phyloP scores from a whole-genome alignment of 148 eudicot species.

The Talinum fruticosum region DNA sequence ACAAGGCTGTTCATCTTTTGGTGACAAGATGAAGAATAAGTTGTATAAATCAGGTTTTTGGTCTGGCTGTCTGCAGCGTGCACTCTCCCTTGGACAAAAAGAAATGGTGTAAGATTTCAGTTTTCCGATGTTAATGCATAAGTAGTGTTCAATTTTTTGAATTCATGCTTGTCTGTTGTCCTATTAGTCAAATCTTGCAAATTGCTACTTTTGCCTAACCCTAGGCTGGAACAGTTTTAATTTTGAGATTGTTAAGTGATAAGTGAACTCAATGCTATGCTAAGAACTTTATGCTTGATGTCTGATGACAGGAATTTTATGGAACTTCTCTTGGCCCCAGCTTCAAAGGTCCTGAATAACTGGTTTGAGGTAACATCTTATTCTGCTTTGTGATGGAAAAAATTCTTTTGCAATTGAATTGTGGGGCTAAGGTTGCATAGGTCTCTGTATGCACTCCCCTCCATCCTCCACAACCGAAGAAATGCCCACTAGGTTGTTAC shows the following conservation, averaged over 20 bases:
- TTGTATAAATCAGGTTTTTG: slow-evolving; percentile 71
- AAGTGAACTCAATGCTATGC: background rate
- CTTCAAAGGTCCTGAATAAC: slow-evolving; percentile 90
- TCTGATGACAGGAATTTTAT: slow-evolving; percentile 68
- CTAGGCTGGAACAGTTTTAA: background rate
- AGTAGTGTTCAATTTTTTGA: background rate
- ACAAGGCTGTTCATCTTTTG: slow-evolving; percentile 51
- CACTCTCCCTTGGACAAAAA: slow-evolving; percentile 75
- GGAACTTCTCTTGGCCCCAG: slow-evolving; percentile 89
- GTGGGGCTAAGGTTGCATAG: background rate
- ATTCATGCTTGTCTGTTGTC: background rate
- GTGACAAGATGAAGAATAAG: slow-evolving; percentile 57
- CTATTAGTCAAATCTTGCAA: background rate
- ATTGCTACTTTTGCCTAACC: background rate
- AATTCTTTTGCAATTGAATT: background rate
- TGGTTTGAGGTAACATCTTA: slow-evolving; percentile 86
- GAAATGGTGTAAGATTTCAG: slow-evolving; percentile 73
- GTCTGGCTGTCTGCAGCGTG: slow-evolving; percentile 72
- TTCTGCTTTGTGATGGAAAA: background rate
- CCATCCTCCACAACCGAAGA: background rate
- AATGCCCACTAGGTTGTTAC: background rate
- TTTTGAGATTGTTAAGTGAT: background rate
- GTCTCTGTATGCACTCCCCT: background rate
- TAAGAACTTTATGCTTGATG: slow-evolving; percentile 16
- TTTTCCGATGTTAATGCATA: background rate